Base-by-base conservation (phyloP, 208 protist genomes). In the Leishmania martiniquensis region DNA sequence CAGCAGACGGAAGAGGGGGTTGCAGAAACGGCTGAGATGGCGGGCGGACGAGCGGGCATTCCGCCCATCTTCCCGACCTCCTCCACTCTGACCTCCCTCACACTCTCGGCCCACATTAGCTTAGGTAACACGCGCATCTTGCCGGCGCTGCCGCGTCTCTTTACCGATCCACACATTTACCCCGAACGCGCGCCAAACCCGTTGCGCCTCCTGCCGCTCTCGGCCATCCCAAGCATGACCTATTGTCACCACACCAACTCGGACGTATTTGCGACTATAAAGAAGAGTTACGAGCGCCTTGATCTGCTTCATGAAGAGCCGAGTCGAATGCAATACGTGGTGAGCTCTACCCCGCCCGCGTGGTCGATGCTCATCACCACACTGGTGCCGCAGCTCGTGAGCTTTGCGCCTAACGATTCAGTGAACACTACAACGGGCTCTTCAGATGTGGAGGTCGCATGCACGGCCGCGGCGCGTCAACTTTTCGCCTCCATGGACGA, bases 251-350 rank as follows among this genome's bases (percentile, higher is more conserved):
- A 92, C 76, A 92, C 91, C 0, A 22, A 62, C 4, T 42, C 52
- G 10, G 91, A 95, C 80, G 85, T 92, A 13, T 92, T 95, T 76
- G 81, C 72, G 9, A 77, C 68, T 15, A 72, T 92, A 13, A 70
- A 87, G 54, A 76, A 72, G 32, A 93, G 89, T 80, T 95, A 88
- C 72, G 62, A 68, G 12, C 70, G 81, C 5, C 72, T 95, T 12
- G 52, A 68, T 2, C 63, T 93, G 2, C 55, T 91, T 20, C 74
- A 80, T 47, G 87, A 91, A 10, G 75, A 76, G 32, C 62, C 71
- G 29, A 20, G 12, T 0, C 76, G 75, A 60, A 66, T 85, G 57
- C 79, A 29, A n/a, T 75, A 79, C 45, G 54, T 80, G 13, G 68
- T 76, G 32, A 79, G 67, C 65, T 47, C 20, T n/a, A 34, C 9